phyloP scores from a whole-genome alignment of 805 yeast species.

The Candida odintsovae region DNA sequence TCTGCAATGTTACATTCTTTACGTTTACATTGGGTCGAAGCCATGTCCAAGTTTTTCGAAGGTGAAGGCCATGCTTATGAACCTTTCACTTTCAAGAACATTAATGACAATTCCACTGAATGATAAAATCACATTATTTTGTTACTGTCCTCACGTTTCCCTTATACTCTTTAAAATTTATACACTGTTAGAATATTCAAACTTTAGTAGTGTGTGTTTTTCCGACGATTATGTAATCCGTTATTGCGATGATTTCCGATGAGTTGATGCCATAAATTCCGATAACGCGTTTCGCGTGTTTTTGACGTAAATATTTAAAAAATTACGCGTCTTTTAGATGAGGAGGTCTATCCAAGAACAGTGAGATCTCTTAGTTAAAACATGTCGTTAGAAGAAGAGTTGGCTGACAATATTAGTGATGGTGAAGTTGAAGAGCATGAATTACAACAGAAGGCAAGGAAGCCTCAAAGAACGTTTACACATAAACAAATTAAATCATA shows the following conservation, averaged over 20 bases:
- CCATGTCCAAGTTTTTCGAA: conserved; percentile 96
- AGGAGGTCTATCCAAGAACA: too few species aligned
- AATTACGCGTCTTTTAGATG: not conserved
- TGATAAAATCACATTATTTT: not conserved
- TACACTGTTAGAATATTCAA: not conserved
- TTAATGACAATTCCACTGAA: conserved; percentile 2
- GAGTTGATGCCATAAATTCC: not conserved
- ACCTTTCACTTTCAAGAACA: conserved; percentile 67
- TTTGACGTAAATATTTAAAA: too few species aligned
- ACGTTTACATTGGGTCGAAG: conserved; percentile 98
- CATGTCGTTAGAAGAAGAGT: conserved; percentile 9
- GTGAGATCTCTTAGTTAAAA: not conserved
- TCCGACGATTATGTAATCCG: too few species aligned
- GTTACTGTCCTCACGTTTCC: not conserved
- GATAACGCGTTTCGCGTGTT: not conserved
- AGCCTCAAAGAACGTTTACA: conserved; percentile 1
- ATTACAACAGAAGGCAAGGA: not conserved
- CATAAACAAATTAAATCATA: conserved; percentile 45
- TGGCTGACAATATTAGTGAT: conserved; percentile 3
- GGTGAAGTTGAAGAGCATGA: not conserved
- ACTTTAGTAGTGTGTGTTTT: too few species aligned
- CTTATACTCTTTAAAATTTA: too few species aligned
- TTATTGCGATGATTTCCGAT: not conserved
- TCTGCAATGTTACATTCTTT: conserved; percentile 98
- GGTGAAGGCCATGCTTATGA: conserved; percentile 92